These are phyloP conservation scores for Physcia stellaris DNA, from an alignment of 495 filamentous ascomycete species.

Conservation along the genomic window DNA sequence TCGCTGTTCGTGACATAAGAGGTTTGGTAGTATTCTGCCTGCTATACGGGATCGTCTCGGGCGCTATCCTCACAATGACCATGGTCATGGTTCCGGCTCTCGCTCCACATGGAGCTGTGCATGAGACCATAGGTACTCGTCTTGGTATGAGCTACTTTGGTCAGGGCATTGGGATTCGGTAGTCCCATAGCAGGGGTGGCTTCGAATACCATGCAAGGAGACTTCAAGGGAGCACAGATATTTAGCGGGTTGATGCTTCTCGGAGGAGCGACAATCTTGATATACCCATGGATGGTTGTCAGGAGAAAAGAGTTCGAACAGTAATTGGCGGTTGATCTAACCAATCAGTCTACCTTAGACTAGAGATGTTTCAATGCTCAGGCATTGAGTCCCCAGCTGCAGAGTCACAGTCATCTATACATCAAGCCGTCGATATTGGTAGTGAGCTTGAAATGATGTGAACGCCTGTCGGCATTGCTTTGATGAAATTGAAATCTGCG, in stretches of 20 bases:
- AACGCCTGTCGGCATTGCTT: no score
- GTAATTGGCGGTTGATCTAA: no score
- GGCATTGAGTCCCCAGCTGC: no score
- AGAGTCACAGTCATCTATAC: no score
- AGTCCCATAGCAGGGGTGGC: conserved; percentile 26
- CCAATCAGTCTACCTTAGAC: no score
- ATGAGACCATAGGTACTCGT: conserved; percentile 21
- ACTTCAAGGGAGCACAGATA: conserved; percentile 4
- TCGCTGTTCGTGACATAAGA: conserved; percentile 17
- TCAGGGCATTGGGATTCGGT: conserved; percentile 19
- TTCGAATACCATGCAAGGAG: background rate
- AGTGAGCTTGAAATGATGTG: no score
- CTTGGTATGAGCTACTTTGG: conserved; percentile 23
- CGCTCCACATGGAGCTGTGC: conserved; percentile 11
- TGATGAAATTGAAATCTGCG: no score
- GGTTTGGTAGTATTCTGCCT: conserved; percentile 26
- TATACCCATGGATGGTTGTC: conserved; percentile 2
- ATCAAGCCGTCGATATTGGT: no score
- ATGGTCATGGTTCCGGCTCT: conserved; percentile 18
- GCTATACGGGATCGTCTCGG: conserved; percentile 29
- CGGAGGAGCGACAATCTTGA: conserved; percentile 4
- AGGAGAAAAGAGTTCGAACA: no score
- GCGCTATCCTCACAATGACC: conserved; percentile 24
- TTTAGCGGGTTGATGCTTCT: conserved; percentile 1
- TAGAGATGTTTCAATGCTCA: no score